These are phyloP conservation scores for Rubroboletus pulcherrimus DNA, from an alignment of 768 basidiomycete species.

Conservation along the genomic window DNA sequence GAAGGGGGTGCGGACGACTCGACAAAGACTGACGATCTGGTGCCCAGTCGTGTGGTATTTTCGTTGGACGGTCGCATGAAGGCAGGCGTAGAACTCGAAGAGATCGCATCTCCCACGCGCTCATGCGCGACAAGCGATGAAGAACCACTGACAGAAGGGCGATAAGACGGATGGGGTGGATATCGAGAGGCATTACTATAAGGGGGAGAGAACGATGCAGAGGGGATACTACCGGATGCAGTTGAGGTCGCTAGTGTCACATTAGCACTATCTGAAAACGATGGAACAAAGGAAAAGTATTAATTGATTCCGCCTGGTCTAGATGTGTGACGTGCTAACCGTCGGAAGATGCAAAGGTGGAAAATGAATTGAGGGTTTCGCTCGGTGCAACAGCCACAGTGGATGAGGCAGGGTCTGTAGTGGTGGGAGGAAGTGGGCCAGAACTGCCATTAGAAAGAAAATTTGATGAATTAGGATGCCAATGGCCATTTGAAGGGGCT, in stretches of 20 bases:
- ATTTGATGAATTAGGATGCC: constrained; percentile 17
- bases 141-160: constrained; percentile 7
- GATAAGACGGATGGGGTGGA: constrained; percentile 25
- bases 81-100: constrained; percentile 8
- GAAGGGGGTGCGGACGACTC: constrained; percentile 5
- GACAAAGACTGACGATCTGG: constrained; percentile 12
- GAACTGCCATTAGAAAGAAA: constrained; percentile 17
- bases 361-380: constrained; percentile 14
- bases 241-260: constrained; percentile 7
- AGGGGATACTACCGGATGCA: constrained; percentile 14
- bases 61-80: constrained; percentile 20
- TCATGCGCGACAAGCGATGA: constrained; percentile 16
- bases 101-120: constrained; percentile 11
- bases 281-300: constrained; percentile 6
- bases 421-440: not conserved
- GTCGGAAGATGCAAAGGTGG: constrained; percentile 16
- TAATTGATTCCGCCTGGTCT: constrained; percentile 8
- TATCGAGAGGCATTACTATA: constrained; percentile 24
- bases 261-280: constrained; percentile 8
- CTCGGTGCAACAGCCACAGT: constrained; percentile 7
- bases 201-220: constrained; percentile 15
- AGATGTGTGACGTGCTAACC: constrained; percentile 19
- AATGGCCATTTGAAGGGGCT: constrained; percentile 13
- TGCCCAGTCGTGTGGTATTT: constrained; percentile 3
- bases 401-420: constrained; percentile 6